Percentiles rank a stretch among this genome's conserved stretches.
Evolutionary conservation across 192 early-diverging fungal species (phyloP).

Genomic region (Coemansia sp.): DNA sequence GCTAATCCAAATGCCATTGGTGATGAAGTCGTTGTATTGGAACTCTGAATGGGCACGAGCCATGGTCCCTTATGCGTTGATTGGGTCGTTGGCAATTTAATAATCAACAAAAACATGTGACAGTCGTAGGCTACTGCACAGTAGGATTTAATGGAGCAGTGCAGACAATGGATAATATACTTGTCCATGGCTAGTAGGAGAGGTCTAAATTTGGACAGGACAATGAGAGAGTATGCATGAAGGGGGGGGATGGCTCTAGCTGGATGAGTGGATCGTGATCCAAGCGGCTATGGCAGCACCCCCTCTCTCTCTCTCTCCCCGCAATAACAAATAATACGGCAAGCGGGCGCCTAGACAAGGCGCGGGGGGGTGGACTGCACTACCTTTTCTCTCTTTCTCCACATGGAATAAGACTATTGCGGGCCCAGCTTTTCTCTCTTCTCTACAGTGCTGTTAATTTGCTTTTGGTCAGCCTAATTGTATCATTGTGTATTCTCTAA

Average conservation of each 20-base stretch:
- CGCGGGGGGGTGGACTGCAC: background rate
- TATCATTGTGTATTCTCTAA: background rate
- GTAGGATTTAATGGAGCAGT: background rate
- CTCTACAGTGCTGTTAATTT: background rate
- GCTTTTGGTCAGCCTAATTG: background rate
- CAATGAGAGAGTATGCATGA: background rate
- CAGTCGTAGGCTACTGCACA: background rate
- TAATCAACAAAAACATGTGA: background rate
- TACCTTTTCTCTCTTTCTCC: background rate
- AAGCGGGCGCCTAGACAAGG: background rate
- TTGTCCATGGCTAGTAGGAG: background rate
- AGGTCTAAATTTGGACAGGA: background rate
- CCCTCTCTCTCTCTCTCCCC: background rate
- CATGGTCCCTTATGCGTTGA: no score
- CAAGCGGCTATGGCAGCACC: background rate
- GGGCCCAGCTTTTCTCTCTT: background rate
- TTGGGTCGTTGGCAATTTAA: background rate
- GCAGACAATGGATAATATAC: background rate
- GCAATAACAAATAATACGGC: background rate
- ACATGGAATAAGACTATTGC: background rate
- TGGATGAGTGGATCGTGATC: background rate
- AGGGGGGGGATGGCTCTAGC: background rate
- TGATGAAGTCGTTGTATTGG: no score
- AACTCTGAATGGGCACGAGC: no score
- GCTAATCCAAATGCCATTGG: no score